A percentile compares a stretch with the other conserved stretches of the same genome.
phyloP scores from a whole-genome alignment of 192 early-diverging fungal genomes.

The Coemansia sp. region DNA sequence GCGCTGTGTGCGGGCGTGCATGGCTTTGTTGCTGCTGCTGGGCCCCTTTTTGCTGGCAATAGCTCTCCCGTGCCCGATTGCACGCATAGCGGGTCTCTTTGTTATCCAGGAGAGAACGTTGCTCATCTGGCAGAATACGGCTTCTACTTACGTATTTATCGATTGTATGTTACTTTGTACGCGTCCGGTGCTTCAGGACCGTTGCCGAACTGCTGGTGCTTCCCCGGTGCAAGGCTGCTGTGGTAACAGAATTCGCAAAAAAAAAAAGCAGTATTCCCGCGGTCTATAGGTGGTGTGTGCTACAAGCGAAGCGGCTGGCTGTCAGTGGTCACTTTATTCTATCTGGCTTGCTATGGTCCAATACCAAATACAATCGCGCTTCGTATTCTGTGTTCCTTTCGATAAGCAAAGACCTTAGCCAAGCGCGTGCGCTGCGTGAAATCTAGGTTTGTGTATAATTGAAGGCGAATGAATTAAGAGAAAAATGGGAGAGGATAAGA shows the following conservation, averaged over 20 bases:
- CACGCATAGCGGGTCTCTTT: not conserved
- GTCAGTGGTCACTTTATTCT: not conserved
- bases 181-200: not conserved
- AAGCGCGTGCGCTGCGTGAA: not conserved
- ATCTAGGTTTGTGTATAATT: not conserved
- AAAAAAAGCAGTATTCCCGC: not conserved
- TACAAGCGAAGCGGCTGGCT: not conserved
- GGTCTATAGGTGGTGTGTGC: not conserved
- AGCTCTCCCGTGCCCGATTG: conserved; percentile 10
- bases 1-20: conserved; percentile 3
- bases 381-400: not conserved
- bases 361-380: not conserved
- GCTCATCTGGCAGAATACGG: not conserved
- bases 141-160: conserved; percentile 1
- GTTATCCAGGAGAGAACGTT: not conserved
- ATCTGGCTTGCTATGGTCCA: not conserved
- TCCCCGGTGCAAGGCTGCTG: not conserved
- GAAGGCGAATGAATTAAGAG: not conserved
- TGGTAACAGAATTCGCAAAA: not conserved
- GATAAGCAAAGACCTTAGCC: not conserved
- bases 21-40: not conserved
- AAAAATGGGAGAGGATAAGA: not conserved
- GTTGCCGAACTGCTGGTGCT: not conserved
- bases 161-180: not conserved
- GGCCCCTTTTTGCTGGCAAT: not conserved